Conservation (phyloP, 2,329 filamentous ascomycete species). For the Hymenoscyphus infarciens region DNA sequence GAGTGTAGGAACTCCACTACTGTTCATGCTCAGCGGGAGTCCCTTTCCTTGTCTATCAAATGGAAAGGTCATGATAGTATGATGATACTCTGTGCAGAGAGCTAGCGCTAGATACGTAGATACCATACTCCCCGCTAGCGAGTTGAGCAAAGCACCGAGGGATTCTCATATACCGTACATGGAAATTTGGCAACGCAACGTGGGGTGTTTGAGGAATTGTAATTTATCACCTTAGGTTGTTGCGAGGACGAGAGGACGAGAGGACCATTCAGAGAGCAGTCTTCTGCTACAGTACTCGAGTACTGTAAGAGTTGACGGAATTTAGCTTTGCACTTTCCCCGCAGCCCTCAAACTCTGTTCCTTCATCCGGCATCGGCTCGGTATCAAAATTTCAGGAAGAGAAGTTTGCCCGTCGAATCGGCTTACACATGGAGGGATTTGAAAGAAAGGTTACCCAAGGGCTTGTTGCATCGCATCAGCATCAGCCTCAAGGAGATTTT, state of each 20-base stretch:
- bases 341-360: background rate
- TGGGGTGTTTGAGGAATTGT: too few species aligned
- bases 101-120: too few species aligned
- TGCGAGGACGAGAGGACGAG: too few species aligned
- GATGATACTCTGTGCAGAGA: background rate
- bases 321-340: background rate
- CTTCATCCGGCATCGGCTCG: background rate
- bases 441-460: background rate
- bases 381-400: background rate
- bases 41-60: too few species aligned
- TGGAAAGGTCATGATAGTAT: background rate
- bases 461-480: background rate
- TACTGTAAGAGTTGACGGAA: too few species aligned
- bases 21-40: background rate
- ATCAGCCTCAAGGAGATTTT: constrained; percentile 1
- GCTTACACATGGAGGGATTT: background rate
- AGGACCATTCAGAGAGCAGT: too few species aligned
- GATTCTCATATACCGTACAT: too few species aligned
- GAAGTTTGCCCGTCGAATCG: background rate
- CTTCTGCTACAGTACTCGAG: too few species aligned
- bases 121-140: too few species aligned
- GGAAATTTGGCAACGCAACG: too few species aligned
- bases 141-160: too few species aligned
- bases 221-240: too few species aligned
- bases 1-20: background rate